These are phyloP conservation scores for Melanogaster broomeanus DNA, from an alignment of 768 basidiomycete species.

Conservation along the genomic window DNA sequence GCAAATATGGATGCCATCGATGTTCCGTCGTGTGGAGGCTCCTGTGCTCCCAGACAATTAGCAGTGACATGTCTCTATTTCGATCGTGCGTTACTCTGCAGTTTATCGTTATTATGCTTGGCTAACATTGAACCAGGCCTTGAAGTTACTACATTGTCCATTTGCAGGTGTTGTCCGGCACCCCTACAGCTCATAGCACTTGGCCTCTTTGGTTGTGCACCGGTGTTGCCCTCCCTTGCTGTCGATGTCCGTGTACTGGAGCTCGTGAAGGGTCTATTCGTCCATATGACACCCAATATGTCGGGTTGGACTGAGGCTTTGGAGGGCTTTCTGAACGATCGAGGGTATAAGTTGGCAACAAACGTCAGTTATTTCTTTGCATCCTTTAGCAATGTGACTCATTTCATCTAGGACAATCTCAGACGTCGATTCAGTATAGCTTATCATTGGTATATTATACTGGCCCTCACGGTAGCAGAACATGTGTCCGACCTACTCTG, in stretches of 20 bases:
- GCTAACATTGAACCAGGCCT: too few species aligned
- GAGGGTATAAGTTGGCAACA: constrained; percentile 8
- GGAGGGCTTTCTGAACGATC: constrained; percentile 3
- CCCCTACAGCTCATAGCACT: constrained; percentile 23
- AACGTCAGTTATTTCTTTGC: not conserved
- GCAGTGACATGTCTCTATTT: too few species aligned
- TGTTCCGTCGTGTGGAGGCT: too few species aligned
- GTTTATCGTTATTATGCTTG: too few species aligned
- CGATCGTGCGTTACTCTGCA: too few species aligned
- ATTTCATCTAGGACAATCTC: constrained; percentile 20
- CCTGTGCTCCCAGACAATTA: too few species aligned
- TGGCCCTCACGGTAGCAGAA: not conserved
- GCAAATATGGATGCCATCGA: too few species aligned
- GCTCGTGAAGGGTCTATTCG: constrained; percentile 17
- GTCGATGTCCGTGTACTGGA: constrained; percentile 33
- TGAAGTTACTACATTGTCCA: too few species aligned
- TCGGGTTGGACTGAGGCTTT: constrained; percentile 8
- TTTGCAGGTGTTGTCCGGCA: constrained; percentile 12
- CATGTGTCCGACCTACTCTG: not conserved
- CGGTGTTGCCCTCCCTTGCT: constrained; percentile 29
- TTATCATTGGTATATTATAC: constrained; percentile 22
- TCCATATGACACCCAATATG: constrained; percentile 11
- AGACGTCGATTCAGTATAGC: constrained; percentile 22
- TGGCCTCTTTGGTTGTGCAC: constrained; percentile 31
- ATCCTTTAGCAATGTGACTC: not conserved